A percentile compares a stretch with the other conserved stretches of the same genome.
Evolutionary conservation across 1,284 basidiomycete species (phyloP).

Genomic region (Leccinum variabile): DNA sequence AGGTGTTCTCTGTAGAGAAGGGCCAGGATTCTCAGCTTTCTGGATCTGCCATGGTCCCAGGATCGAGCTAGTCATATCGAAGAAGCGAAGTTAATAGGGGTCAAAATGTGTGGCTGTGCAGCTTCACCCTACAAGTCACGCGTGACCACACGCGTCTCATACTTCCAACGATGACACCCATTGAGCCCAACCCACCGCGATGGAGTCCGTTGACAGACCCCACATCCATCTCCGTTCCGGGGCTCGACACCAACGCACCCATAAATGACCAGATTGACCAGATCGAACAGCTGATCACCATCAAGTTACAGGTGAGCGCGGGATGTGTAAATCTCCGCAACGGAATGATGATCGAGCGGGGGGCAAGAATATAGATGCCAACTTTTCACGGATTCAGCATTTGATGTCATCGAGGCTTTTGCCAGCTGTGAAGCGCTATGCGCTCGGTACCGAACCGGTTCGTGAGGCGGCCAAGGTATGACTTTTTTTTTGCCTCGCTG

Average conservation of each 20-base stretch:
- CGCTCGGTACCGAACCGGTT: slow-evolving; percentile 83
- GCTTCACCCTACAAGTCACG: slow-evolving; percentile 14
- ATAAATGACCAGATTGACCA: slow-evolving; percentile 88
- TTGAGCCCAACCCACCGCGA: slow-evolving; percentile 52
- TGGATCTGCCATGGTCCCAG: too few relatives aligned
- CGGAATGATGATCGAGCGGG: slow-evolving; percentile 14
- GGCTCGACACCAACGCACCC: slow-evolving; percentile 73
- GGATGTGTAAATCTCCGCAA: neutral
- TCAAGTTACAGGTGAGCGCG: slow-evolving; percentile 69
- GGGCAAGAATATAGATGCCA: slow-evolving; percentile 85
- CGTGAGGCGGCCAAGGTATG: slow-evolving; percentile 82
- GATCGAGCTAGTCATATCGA: too few relatives aligned
- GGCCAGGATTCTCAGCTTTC: too few relatives aligned
- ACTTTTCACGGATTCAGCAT: slow-evolving; percentile 88
- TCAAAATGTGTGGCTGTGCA: too few relatives aligned
- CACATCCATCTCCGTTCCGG: slow-evolving; percentile 64
- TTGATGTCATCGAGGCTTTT: slow-evolving; percentile 80
- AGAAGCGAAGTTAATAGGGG: too few relatives aligned
- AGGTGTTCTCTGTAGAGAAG: too few relatives aligned
- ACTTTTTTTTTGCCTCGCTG: too few relatives aligned
- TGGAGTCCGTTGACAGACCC: slow-evolving; percentile 69
- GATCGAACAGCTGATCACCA: slow-evolving; percentile 93
- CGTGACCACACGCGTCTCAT: slow-evolving; percentile 22
- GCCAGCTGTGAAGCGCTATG: slow-evolving; percentile 87
- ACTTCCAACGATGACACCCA: slow-evolving; percentile 31